Base-by-base conservation (phyloP, 1,284 basidiomycete species). In the Moesziomyces parantarcticus region DNA sequence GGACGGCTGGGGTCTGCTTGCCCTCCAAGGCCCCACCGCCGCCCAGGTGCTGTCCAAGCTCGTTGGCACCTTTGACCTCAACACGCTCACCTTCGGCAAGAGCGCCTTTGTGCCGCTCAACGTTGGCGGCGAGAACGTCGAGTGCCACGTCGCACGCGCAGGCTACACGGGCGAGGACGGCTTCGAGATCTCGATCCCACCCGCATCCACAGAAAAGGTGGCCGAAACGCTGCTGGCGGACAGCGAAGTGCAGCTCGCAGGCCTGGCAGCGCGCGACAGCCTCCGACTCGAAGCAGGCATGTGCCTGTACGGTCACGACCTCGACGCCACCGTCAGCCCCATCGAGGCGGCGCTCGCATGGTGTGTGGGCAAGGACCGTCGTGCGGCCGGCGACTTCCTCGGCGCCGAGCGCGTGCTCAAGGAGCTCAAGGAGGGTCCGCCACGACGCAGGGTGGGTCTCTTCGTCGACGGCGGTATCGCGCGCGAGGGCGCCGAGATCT, bases 121-220 rank as follows among this genome's bases (percentile, higher is more conserved):
- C 1, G 90, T 92, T 72, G 66, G 72, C 87, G 64, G 65, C 10
- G 44, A 71, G 20, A 41, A 69, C 44, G 94, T 61, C 22, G 53
- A 78, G n/a, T 83, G 84, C 25, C 97, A 98, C 83, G 89, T 99
- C 36, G 92, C 94, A 10, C 90, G 96, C n/a, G 93, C 93, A 22
- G 96, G 97, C 5, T 99, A 99, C 86, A 99, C 97, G 0, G 96
- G 97, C 34, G 97, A 99, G 85, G 96, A 99, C 84, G 97, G 96
- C 0, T 98, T 99, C 75, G 96, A 99, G 45, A 94, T 98, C 78
- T 97, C 94, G 3, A 91, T 97, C 47, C 92, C 93, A 1, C 92
- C 92, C 1, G 86, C 88, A 11, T 87, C 91, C 49, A 91, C 93
- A 0, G 87, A 90, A 8, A 88, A 88, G 7, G 88, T 96, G 44